Base-by-base conservation (phyloP, 371 early-diverging fungal genomes). In the Apophysomyces ossiformis region DNA sequence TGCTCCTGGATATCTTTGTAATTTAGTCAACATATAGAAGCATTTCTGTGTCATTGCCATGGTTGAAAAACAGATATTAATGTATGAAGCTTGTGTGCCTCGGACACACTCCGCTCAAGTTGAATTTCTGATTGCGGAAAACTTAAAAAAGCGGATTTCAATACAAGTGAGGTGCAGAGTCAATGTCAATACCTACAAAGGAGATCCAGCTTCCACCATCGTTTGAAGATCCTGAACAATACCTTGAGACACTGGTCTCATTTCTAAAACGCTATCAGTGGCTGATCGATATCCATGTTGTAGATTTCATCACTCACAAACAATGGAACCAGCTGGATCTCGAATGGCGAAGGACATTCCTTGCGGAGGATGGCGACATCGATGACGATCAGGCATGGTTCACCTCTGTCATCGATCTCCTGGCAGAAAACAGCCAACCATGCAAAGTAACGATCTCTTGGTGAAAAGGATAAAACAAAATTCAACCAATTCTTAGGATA, bases 271-370 rank as follows among this genome's bases (percentile, higher is more conserved):
- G 70, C 32, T 85, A 81, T 47, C 69, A 70, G 16, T 78, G 72
- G 67, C 61, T 88, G 26, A 74, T 83, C 54, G 69, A 82, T 41
- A 70, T 85, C 44, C 78, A 85, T 57, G 82, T 86, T 39, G 80
- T 84, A 7, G 79, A 87, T 61, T 85, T 86, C 57, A 65, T 86
- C 7, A 83, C 85, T 2, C 68, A 68, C 8, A 59, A 72, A 37
- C 78, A 82, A 43, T 87, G 87, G 89, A 58, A 72, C 8, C 58
- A 67, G 16, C 58, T 88, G 43, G 81, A 79, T 47, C 56, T 58
- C 1, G 74, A 77, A 18, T 88, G 89, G 89, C 81, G 67, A 66
- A 57, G 60, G 13, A 77, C 79, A 0, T 64, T 83, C 4, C 59
- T 75, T 57, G 58, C 59, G 1, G 59, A 62, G 9, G 59, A 65